Evolutionary conservation across 2,329 filamentous ascomycete species (phyloP).

Genomic region (Clonostachys rhizophaga): DNA sequence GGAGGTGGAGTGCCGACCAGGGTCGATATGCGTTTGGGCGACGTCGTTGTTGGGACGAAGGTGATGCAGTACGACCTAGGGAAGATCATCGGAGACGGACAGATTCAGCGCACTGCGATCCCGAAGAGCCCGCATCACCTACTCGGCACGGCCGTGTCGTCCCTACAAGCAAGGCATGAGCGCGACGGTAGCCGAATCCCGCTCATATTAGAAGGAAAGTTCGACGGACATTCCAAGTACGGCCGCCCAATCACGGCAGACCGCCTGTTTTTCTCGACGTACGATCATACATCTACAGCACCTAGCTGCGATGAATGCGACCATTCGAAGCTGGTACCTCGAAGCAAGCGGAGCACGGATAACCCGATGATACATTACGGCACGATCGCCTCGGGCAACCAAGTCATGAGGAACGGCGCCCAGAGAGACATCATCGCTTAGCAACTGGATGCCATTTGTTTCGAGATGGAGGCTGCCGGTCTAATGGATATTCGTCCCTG

Average conservation of each 20-base stretch:
- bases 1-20: conserved; percentile 14
- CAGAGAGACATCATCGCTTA: conserved; percentile 17
- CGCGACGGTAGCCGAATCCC: not conserved
- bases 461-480: conserved; percentile 7
- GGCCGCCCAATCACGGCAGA: conserved; percentile 8
- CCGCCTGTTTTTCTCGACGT: not conserved
- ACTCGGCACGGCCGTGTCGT: conserved; percentile 3
- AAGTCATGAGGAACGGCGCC: conserved; percentile 20
- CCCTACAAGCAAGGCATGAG: conserved; percentile 1
- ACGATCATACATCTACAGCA: not conserved
- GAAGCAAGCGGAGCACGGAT: not conserved
- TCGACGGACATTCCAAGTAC: conserved; percentile 3
- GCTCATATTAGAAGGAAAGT: not conserved
- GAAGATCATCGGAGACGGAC: conserved; percentile 3
- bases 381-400: conserved; percentile 19
- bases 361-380: conserved; percentile 8
- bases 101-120: not conserved
- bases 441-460: conserved; percentile 3
- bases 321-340: not conserved
- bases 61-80: conserved; percentile 13
- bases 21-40: conserved; percentile 11
- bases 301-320: conserved; percentile 3
- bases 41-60: conserved; percentile 11
- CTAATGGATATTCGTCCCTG: conserved; percentile 16
- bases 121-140: not conserved